phyloP scores from a whole-genome alignment of 1,139 yeast species.

The Nakaseomyces bracarensis region DNA sequence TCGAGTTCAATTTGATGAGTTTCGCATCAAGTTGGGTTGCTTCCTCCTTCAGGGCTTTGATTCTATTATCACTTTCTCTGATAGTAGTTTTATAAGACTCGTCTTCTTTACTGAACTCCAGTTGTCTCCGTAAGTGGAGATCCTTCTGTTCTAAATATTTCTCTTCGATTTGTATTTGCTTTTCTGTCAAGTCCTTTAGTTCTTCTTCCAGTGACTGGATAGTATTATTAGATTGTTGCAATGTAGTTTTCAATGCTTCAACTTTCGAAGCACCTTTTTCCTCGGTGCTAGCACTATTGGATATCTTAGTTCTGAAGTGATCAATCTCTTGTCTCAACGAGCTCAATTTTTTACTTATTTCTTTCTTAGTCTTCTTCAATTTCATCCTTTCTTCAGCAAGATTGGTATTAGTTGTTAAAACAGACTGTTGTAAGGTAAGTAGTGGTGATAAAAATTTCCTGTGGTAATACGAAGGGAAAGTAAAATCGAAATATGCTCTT shows the following conservation, averaged over 20 bases:
- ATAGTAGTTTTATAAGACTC: slow-evolving; percentile 28
- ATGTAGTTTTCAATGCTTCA: slow-evolving; percentile 36
- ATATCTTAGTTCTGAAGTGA: slow-evolving; percentile 41
- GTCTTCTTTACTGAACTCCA: slow-evolving; percentile 34
- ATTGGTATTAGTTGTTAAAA: slow-evolving; percentile 51
- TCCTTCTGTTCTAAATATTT: slow-evolving; percentile 37
- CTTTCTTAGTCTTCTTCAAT: slow-evolving; percentile 53
- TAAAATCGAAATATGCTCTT: slow-evolving; percentile 24
- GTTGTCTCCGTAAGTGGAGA: slow-evolving; percentile 30
- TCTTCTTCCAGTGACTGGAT: slow-evolving; percentile 35
- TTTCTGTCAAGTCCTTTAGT: slow-evolving; percentile 28
- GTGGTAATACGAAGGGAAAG: slow-evolving; percentile 31
- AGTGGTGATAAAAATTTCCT: slow-evolving; percentile 40
- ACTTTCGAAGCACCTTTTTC: slow-evolving; percentile 40
- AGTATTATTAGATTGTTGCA: slow-evolving; percentile 38
- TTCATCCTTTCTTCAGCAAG: slow-evolving; percentile 43
- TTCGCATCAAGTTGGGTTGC: slow-evolving; percentile 32
- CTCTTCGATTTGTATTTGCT: slow-evolving; percentile 36
- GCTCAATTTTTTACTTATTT: slow-evolving; percentile 47
- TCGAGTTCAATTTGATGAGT: slow-evolving; percentile 33
- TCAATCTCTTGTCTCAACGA: slow-evolving; percentile 54
- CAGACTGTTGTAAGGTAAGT: slow-evolving; percentile 53
- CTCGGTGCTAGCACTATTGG: slow-evolving; percentile 40
- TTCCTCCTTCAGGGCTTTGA: slow-evolving; percentile 30
- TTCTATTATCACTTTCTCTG: slow-evolving; percentile 14